Evolutionary conservation across 805 yeast species (phyloP), one percentile per base, ranked within the genome.

Genomic region (Teunomyces cretensis): DNA sequence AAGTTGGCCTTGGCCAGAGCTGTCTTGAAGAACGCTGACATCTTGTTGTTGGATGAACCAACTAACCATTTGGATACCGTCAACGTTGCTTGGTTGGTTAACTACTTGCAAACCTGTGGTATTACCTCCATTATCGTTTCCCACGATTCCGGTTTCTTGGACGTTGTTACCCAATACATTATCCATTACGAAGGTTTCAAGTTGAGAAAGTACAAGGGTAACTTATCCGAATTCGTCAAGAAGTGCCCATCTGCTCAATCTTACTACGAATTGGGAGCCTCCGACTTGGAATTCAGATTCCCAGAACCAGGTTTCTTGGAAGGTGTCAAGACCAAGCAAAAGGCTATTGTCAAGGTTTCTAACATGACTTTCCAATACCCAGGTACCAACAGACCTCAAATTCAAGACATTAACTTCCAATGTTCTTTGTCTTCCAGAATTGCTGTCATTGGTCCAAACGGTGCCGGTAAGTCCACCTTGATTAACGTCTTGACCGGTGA

Each of bases 241-340:
- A 88, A 88, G 81, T 96, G 94, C 70, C 99, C 99, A 76, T 82
- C 97, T 67, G 99, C 98, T 72, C 87, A 90, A 81, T 85, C 98
- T 62, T 94, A 94, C 86, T 90, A 89, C 81, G 98, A 92, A 80
- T 83, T 94, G 67, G 96, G 96, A 70, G 97, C 97, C 67, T 92
- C 99, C 59, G 97, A 89, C 70, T 76, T 91, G 65, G 96, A 91
- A 78, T 94, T 94, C 86, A 74, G 67, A 61, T 94, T 94, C 97
- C 99, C 99, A 73, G 97, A 88, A 79, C 99, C 99, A 76, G 99
- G 99, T 88, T 92, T 86, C 96, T 84, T 94, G 69, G 98, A 94
- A 83, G 99, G 99, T 88, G 99, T 94, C 67, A 94, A 94, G 90
- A 94, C 99, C 70, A 94, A 94, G 83, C 98, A 92, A 80, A 92